These are phyloP conservation scores for Avena eriantha DNA, from an alignment of 176 grass and related monocot genomes.

Conservation along the genomic window DNA sequence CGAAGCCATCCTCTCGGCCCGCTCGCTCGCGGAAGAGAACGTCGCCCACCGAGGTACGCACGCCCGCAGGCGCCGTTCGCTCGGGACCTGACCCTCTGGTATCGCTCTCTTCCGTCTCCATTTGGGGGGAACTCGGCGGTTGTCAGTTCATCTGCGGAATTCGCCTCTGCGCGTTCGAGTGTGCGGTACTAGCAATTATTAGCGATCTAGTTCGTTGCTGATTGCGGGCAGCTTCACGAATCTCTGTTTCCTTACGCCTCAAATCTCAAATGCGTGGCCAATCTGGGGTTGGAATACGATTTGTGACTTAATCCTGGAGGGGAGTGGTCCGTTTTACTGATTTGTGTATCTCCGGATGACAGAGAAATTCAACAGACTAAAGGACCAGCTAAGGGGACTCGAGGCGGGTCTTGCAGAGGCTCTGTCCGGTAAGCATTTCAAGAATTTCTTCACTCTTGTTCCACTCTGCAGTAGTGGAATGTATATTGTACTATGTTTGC, in stretches of 20 bases:
- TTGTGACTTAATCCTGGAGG: not conserved
- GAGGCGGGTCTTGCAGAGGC: conserved; percentile 50
- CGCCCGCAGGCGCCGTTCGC: not conserved
- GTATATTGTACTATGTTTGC: not conserved
- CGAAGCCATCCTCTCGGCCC: conserved; percentile 59
- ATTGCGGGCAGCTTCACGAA: not conserved
- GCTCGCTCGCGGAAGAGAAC: conserved; percentile 51
- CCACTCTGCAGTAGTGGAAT: no score
- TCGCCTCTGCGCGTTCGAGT: not conserved
- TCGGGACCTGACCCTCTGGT: not conserved
- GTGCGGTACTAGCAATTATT: not conserved
- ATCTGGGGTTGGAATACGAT: not conserved
- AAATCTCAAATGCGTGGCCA: not conserved
- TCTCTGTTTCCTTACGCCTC: not conserved
- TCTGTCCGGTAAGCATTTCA: conserved; percentile 47
- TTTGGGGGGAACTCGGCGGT: not conserved
- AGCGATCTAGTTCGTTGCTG: not conserved
- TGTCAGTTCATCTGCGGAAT: not conserved
- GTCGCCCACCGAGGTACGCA: conserved; percentile 55
- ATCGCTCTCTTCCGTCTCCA: not conserved
- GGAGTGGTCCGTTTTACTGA: not conserved
- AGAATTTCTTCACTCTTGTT: not conserved
- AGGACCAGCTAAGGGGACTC: conserved; percentile 60
- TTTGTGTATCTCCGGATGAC: not conserved
- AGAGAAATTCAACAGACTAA: conserved; percentile 57